Evolutionary conservation across 495 filamentous ascomycete genomes (phyloP), one percentile per base, ranked within the genome.

Genomic region (Aspergillus affinis): DNA sequence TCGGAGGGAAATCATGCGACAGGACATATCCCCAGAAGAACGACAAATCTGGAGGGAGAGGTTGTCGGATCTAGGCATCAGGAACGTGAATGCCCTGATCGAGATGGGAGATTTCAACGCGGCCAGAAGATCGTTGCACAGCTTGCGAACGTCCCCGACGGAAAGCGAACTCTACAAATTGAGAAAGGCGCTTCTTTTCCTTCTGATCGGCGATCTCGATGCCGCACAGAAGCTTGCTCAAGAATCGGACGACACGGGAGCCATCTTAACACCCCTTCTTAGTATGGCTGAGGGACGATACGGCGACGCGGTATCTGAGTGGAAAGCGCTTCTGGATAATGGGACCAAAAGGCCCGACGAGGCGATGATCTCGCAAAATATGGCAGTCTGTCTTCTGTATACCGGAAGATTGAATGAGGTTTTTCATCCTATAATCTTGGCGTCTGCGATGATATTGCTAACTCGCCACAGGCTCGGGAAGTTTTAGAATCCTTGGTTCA

Each of bases 51-150:
- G 93, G 94, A 82, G 78, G 62, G 71, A 71, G 1, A 61, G 94
- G 46, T 72, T 97, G 5, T 73, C 72, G 10, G 91, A 97, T 54
- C 74, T 96, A 0, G 93, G 93, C 0, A 70, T 96, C 10, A 72
- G 88, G 51, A 90, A 90, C 10, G 93, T 87, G 0, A 90, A 91
- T 66, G 86, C 88, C 27, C 69, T 98, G 54, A 81, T 97, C 4
- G 93, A 97, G 75, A 96, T 96, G 90, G 91, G 91, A 7, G 92
- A 98, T 70, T 66, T 93, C 2, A 84, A 85, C 54, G 88, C 86
- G 8, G 94, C 93, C 2, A 82, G 72, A n/a, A 72, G 86, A 49
- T 88, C 91, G 64, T 75, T 98, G 0, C 75, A 73, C 41, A 72
- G 55, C 48, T 58, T 81, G 19, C 69, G 67, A 49, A 63, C 74